Evolutionary conservation across 1,284 basidiomycete genomes (phyloP).

Genomic region (Inonotus hispidus): DNA sequence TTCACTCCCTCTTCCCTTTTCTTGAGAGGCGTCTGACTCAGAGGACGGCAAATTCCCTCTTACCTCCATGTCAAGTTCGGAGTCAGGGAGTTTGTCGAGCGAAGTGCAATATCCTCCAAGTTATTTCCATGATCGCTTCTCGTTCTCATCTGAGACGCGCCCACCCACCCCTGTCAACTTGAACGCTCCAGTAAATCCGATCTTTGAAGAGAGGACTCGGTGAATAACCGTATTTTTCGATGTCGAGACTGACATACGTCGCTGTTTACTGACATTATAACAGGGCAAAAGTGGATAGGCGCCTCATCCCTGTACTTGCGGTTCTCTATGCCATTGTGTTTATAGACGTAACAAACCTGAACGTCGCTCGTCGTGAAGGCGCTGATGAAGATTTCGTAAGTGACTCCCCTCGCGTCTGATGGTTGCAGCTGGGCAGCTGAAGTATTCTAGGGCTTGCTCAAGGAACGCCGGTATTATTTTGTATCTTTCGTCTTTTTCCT

Average conservation of each 20-base stretch:
- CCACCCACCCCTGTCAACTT: conserved; percentile 1
- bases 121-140: conserved; percentile 1
- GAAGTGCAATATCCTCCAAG: neutral
- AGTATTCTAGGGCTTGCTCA: neutral
- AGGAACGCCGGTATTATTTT: conserved; percentile 5
- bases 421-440: neutral
- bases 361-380: conserved; percentile 28
- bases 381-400: conserved; percentile 22
- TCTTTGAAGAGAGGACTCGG: conserved; percentile 7
- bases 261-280: neutral
- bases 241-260: neutral
- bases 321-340: conserved; percentile 30
- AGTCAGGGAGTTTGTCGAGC: neutral
- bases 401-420: neutral
- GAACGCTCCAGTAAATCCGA: conserved; percentile 3
- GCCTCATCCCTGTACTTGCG: conserved; percentile 31
- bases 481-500: conserved; percentile 28
- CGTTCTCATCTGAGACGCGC: neutral
- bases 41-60: neutral
- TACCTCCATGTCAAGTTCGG: conserved; percentile 9
- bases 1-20: neutral
- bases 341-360: conserved; percentile 29
- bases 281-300: conserved; percentile 29
- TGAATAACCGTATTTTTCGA: neutral
- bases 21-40: neutral